Percentiles rank a stretch among this genome's conserved stretches.
Evolutionary conservation across 208 protist genomes (phyloP).

Genomic region (Acanthamoeba culbertsoni): DNA sequence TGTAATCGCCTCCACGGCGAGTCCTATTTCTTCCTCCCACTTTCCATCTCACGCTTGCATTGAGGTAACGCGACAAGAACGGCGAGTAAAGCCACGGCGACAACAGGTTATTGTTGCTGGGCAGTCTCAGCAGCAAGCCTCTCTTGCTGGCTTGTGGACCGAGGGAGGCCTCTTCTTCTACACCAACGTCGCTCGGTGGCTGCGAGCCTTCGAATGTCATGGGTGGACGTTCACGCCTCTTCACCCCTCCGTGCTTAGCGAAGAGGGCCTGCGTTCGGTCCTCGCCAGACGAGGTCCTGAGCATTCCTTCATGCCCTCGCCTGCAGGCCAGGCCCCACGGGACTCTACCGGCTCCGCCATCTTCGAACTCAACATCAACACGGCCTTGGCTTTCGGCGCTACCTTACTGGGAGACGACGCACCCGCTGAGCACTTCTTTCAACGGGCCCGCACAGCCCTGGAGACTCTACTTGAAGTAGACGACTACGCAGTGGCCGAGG

Average conservation of each 20-base stretch:
- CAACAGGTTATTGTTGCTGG: too few relatives aligned
- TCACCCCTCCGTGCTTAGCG: background rate
- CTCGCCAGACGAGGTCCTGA: background rate
- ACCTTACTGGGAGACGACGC: background rate
- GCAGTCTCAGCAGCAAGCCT: too few relatives aligned
- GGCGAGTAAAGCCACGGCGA: background rate
- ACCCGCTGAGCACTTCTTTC: background rate
- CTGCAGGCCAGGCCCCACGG: too few relatives aligned
- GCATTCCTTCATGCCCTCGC: background rate
- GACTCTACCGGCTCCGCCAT: background rate
- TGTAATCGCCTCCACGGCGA: too few relatives aligned
- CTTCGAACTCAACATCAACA: background rate
- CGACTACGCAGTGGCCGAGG: constrained; percentile 19
- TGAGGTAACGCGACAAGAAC: background rate
- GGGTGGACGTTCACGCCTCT: constrained; percentile 3
- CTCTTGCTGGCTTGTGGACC: too few relatives aligned
- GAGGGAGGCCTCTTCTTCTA: background rate
- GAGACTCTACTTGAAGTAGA: background rate
- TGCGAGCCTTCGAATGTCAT: background rate
- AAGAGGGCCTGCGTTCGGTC: background rate
- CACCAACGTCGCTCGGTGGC: background rate
- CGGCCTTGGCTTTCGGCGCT: background rate
- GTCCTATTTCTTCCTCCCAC: background rate
- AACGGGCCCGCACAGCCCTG: background rate
- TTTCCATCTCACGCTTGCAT: background rate